Base-by-base conservation (phyloP, 345 rosid genomes). In the Syzygium grande region DNA sequence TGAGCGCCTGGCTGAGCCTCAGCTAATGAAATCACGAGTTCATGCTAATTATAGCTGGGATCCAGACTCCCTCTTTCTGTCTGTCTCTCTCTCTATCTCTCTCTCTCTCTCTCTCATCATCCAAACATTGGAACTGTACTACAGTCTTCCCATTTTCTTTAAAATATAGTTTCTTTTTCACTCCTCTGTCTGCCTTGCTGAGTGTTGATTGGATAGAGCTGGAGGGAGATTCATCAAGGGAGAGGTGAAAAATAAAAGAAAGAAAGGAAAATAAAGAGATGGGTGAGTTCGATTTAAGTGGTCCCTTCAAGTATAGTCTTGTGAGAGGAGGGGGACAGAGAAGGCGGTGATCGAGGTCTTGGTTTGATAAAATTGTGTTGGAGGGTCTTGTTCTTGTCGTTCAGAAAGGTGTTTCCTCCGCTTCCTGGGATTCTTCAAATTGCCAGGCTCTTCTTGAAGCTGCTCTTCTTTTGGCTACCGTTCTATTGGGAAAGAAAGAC, bases 261-360 rank as follows among this genome's bases (percentile, higher is more conserved):
- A 41, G 53, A 52, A 52, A 52, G 46, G 34, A 17, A 52, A 84
- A 84, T 84, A 52, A 52, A 84, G 16, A 52, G 41, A 52, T 84
- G 61, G 86, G 59, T 14, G 55, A 55, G 34, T 38, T 16, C 56
- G 55, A 84, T 84, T 52, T 52, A 10, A 43, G 87, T 85, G 30
- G 68, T 21, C 49, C 59, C 49, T 85, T 85, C 51, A 85, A 56
- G 86, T 79, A 87, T n/a, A 84, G 84, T 73, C 27, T 73, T 19
- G 83, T 73, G 86, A 55, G 59, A 87, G 86, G 54, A 41, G 90
- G 89, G 85, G 87, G 88, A 87, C 89, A 91, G 11, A 65, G 85
- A 51, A 87, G 88, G 89, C 90, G 91, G 90, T 51, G 89, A 87
- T 90, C 90, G 86, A 88, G 87, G 87, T 59, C 79, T 88, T 85